A percentile compares a stretch with the other conserved stretches of the same genome.
Evolutionary conservation across 2,329 filamentous ascomycete species (phyloP).

Genomic region (Alternaria sp.): DNA sequence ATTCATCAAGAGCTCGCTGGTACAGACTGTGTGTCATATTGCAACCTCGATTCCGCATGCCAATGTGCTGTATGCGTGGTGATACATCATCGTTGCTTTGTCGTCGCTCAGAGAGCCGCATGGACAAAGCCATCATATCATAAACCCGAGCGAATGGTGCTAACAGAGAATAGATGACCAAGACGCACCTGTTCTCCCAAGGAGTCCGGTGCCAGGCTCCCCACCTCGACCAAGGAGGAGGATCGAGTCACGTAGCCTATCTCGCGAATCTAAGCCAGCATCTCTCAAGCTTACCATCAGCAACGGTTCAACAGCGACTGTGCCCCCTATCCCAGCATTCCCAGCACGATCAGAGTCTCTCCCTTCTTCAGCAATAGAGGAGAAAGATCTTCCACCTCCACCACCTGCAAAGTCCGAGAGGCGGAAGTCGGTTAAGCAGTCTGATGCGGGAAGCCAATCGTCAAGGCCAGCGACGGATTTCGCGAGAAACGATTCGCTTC

Average conservation of each 20-base stretch:
- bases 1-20: background rate
- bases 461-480: constrained; percentile 29
- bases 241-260: constrained; percentile 42
- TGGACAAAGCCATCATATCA: background rate
- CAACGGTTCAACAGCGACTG: constrained; percentile 48
- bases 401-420: constrained; percentile 44
- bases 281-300: constrained; percentile 41
- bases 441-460: constrained; percentile 28
- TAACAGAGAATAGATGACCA: constrained; percentile 17
- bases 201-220: constrained; percentile 24
- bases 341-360: constrained; percentile 13
- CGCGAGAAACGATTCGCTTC: constrained; percentile 36
- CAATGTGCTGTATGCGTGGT: background rate
- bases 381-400: constrained; percentile 41
- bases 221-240: constrained; percentile 26
- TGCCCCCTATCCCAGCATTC: constrained; percentile 33
- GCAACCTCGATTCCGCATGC: constrained; percentile 2
- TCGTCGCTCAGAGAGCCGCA: background rate
- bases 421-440: constrained; percentile 19
- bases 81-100: background rate
- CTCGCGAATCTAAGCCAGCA: constrained; percentile 44
- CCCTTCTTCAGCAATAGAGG: constrained; percentile 20
- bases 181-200: constrained; percentile 17
- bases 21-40: background rate
- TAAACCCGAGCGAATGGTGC: background rate